Conservation (phyloP, 805 yeast species). For the Spathaspora boniae region DNA sequence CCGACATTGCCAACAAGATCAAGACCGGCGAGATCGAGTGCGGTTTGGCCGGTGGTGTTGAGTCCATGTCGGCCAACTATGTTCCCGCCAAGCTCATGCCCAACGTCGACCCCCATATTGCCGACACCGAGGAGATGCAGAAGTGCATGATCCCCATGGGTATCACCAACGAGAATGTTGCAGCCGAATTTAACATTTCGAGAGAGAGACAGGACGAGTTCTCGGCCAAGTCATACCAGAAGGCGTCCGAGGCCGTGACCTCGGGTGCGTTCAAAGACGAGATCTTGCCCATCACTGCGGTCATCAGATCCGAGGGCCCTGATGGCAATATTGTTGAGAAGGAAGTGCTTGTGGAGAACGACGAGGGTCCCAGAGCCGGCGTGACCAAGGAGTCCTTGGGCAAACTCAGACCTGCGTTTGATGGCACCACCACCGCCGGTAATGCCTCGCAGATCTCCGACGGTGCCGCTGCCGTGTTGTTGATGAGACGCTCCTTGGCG, state of each 20-base stretch:
- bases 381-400: conserved; percentile 75
- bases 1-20: conserved; percentile 87
- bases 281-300: conserved; percentile 75
- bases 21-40: conserved; percentile 82
- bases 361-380: conserved; percentile 87
- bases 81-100: conserved; percentile 71
- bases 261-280: conserved; percentile 81
- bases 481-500: conserved; percentile 85
- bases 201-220: conserved; percentile 81
- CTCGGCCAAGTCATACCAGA: conserved; percentile 82
- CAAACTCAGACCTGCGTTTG: conserved; percentile 85
- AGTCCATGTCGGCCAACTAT: conserved; percentile 87
- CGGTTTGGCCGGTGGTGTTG: conserved; percentile 92
- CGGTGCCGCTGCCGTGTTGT: conserved; percentile 88
- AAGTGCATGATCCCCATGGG: conserved; percentile 96
- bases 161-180: conserved; percentile 89
- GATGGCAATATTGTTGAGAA: conserved; percentile 42
- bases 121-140: conserved; percentile 35
- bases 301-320: conserved; percentile 38
- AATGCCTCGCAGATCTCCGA: conserved; percentile 95
- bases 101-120: conserved; percentile 31
- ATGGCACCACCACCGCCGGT: conserved; percentile 92
- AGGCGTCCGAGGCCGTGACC: conserved; percentile 74
- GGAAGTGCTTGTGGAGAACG: conserved; percentile 52
- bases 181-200: conserved; percentile 57